These are phyloP conservation scores for Macrophomina tecta DNA, from an alignment of 2,329 filamentous ascomycete species.

Conservation along the genomic window DNA sequence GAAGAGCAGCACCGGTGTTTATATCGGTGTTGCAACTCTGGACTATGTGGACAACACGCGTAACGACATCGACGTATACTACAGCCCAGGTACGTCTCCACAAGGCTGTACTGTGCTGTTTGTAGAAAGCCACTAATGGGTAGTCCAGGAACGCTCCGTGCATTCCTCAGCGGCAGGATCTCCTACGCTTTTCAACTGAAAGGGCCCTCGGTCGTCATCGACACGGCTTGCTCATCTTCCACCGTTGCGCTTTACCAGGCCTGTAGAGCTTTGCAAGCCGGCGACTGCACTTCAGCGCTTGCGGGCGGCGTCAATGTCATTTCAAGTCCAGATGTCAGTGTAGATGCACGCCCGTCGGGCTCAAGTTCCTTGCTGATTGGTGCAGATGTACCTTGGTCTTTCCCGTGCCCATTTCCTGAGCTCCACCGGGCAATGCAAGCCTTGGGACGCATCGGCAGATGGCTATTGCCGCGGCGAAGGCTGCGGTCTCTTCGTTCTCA, in stretches of 20 bases:
- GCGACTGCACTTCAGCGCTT: slow-evolving; percentile 41
- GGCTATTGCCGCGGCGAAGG: slow-evolving; percentile 61
- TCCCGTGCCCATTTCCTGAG: slow-evolving; percentile 50
- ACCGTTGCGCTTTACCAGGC: slow-evolving; percentile 36
- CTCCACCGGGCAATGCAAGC: slow-evolving; percentile 54
- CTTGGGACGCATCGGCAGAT: slow-evolving; percentile 44
- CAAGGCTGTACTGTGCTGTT: slow-evolving; percentile 29
- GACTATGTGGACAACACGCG: slow-evolving; percentile 43
- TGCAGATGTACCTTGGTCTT: slow-evolving; percentile 38
- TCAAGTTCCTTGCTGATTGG: slow-evolving; percentile 33
- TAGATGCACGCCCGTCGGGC: slow-evolving; percentile 29
- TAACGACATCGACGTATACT: slow-evolving; percentile 16
- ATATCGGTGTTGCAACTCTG: slow-evolving; percentile 39
- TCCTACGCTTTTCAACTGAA: slow-evolving; percentile 31
- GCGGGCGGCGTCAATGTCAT: slow-evolving; percentile 44
- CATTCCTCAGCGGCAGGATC: slow-evolving; percentile 30
- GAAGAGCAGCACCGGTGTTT: slow-evolving; percentile 39
- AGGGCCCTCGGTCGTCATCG: slow-evolving; percentile 31
- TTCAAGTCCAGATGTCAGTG: slow-evolving; percentile 33
- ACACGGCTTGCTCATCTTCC: slow-evolving; percentile 38
- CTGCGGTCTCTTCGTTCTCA: slow-evolving; percentile 56
- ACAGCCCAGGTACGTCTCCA: not conserved
- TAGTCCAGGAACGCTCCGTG: slow-evolving; percentile 32
- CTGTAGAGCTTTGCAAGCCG: slow-evolving; percentile 36
- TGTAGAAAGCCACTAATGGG: slow-evolving; percentile 39